phyloP scores from a whole-genome alignment of 306 rosid genomes.

The Ochetophila trinervis region DNA sequence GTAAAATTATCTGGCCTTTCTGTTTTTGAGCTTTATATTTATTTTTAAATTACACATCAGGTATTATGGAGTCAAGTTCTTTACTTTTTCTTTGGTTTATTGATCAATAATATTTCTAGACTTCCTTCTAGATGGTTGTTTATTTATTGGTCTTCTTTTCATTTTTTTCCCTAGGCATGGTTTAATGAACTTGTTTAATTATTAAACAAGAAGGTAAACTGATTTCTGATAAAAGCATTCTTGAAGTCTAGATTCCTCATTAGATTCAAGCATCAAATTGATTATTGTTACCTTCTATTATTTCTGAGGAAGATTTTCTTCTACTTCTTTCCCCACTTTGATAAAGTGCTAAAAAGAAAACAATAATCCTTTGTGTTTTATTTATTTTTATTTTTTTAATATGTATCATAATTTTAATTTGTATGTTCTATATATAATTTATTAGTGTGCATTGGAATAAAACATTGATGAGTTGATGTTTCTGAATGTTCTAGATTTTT shows the following conservation, averaged over 20 bases:
- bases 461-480: neutral
- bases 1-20: too few relatives aligned
- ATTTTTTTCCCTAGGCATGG: neutral
- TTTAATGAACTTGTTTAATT: neutral
- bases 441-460: neutral
- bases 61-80: neutral
- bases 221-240: neutral
- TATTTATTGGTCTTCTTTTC: neutral
- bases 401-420: neutral
- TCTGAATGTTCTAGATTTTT: neutral
- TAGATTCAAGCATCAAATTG: too few relatives aligned
- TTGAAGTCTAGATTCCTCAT: neutral
- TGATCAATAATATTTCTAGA: neutral
- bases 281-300: too few relatives aligned
- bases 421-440: conserved; percentile 6
- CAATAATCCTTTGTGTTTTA: neutral
- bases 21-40: too few relatives aligned
- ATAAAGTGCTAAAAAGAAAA: neutral
- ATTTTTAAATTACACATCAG: too few relatives aligned
- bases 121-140: neutral
- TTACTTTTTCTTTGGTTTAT: neutral
- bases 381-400: neutral
- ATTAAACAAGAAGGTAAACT: neutral
- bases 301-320: neutral
- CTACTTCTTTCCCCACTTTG: neutral